A percentile compares a stretch with the other conserved stretches of the same genome.
phyloP scores from a whole-genome alignment of 495 filamentous ascomycete genomes.

The Pseudevernia furfuracea region DNA sequence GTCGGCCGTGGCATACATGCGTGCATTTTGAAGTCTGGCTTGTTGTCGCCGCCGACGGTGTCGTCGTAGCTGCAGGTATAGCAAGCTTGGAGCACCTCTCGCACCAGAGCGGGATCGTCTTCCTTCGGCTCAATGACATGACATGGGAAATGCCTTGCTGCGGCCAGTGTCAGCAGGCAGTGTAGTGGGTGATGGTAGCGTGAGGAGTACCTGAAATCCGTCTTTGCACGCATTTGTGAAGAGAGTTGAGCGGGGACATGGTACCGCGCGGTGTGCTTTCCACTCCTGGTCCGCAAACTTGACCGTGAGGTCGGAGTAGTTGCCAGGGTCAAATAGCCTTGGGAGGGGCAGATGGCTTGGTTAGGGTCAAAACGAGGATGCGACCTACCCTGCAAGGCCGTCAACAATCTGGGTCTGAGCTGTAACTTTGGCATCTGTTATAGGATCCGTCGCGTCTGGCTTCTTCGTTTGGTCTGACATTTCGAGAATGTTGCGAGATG shows the following conservation, averaged over 20 bases:
- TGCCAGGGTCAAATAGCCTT: slow-evolving; percentile 7
- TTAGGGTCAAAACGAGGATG: too few species aligned
- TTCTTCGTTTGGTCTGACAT: too few species aligned
- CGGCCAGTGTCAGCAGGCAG: not conserved
- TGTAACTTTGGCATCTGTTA: too few species aligned
- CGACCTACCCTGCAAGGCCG: too few species aligned
- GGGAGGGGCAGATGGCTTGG: too few species aligned
- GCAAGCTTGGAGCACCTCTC: slow-evolving; percentile 19
- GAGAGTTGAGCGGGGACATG: slow-evolving; percentile 10
- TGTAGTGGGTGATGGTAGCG: not conserved
- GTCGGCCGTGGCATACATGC: slow-evolving; percentile 24
- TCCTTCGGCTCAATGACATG: slow-evolving; percentile 6
- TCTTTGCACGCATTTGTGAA: slow-evolving; percentile 8
- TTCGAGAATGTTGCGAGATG: too few species aligned
- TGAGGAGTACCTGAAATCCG: slow-evolving; percentile 1
- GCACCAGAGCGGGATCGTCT: slow-evolving; percentile 7
- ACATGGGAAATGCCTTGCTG: slow-evolving; percentile 3
- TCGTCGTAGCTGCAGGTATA: slow-evolving; percentile 21
- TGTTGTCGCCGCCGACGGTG: not conserved
- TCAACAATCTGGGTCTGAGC: too few species aligned
- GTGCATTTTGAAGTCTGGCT: slow-evolving; percentile 19
- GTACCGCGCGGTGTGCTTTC: slow-evolving; percentile 10
- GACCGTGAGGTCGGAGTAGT: slow-evolving; percentile 12
- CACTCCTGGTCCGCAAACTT: slow-evolving; percentile 9
- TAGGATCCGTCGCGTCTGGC: too few species aligned